Evolutionary conservation across 148 eudicot genomes (phyloP).

Genomic region (Rhododendron simsii): DNA sequence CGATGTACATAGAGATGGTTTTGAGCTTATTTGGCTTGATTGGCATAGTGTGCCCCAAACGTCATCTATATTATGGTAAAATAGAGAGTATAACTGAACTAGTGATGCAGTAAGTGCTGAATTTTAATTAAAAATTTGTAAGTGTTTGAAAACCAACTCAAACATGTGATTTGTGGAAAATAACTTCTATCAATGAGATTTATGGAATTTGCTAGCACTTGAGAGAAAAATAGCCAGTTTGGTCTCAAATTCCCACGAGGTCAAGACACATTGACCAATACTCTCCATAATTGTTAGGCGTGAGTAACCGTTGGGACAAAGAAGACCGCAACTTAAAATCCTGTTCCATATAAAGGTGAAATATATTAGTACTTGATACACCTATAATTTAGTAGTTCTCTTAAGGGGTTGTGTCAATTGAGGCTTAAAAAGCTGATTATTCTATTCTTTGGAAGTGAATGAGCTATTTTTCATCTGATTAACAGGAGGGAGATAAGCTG

Average conservation of each 20-base stretch:
- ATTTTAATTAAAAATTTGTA: not conserved
- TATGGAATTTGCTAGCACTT: not conserved
- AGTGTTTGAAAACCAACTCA: not conserved
- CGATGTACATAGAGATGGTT: not conserved
- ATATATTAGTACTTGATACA: not conserved
- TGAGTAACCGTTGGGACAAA: not conserved
- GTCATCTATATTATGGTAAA: not conserved
- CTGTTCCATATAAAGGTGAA: not conserved
- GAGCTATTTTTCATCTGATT: slow-evolving; percentile 5
- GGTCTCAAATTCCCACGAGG: not conserved
- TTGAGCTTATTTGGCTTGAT: not conserved
- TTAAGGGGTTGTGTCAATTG: not conserved
- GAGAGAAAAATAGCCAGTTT: not conserved
- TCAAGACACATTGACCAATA: not conserved
- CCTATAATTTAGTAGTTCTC: not conserved
- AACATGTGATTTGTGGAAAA: not conserved
- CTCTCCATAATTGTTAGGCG: not conserved
- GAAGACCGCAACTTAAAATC: not conserved
- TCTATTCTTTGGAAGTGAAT: not conserved
- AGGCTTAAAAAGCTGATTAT: not conserved
- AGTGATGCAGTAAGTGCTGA: not conserved
- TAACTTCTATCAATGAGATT: not conserved
- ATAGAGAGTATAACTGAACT: not conserved
- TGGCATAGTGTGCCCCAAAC: not conserved
- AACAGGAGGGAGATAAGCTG: slow-evolving; percentile 67